Evolutionary conservation across 2,329 filamentous ascomycete genomes (phyloP).

Genomic region (Fusarium sacchari): DNA sequence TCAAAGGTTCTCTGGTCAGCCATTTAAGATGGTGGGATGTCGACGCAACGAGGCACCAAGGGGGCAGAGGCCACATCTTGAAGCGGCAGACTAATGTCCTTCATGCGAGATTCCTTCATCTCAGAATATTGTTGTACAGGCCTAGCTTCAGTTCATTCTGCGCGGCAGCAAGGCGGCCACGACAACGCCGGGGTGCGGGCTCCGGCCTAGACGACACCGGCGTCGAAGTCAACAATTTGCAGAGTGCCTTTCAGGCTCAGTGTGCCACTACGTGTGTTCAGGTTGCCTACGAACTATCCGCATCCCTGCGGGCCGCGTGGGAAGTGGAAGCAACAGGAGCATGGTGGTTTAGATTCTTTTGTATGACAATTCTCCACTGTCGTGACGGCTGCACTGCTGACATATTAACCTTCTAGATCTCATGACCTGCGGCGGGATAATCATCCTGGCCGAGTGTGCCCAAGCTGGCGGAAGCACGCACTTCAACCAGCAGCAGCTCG

Average conservation of each 20-base stretch:
- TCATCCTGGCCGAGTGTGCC: not conserved
- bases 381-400: not conserved
- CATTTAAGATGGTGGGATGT: not conserved
- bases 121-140: not conserved
- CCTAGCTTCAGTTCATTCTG: not conserved
- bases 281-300: not conserved
- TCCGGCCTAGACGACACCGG: rapidly evolving
- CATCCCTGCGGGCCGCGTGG: not conserved
- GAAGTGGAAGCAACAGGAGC: not conserved
- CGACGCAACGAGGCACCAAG: not conserved
- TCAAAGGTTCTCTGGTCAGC: rapidly evolving
- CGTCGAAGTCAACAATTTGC: rapidly evolving
- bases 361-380: not conserved
- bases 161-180: not conserved
- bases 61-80: rapidly evolving
- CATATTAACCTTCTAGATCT: not conserved
- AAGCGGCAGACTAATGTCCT: not conserved
- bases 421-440: not conserved
- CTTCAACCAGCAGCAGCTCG: not conserved
- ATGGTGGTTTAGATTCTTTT: conserved; percentile 3
- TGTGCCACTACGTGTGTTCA: not conserved
- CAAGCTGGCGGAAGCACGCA: not conserved
- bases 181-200: rapidly evolving
- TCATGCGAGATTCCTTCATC: not conserved
- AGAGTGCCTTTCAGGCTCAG: not conserved